Conservation (phyloP, 345 rosid species). For the Microthlaspi erraticum region DNA sequence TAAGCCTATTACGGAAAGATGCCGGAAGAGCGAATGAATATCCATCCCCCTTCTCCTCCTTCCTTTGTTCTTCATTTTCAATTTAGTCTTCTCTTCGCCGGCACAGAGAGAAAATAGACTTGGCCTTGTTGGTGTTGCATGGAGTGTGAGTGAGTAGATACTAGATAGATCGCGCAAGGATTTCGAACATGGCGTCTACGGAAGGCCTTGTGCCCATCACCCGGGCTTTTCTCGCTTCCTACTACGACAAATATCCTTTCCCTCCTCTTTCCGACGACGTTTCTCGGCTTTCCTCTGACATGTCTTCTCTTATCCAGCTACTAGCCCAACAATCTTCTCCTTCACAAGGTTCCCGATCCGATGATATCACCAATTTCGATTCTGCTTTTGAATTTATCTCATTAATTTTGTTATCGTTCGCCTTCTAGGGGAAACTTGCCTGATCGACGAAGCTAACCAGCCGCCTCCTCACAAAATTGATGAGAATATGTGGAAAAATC, state of each 20-base stretch:
- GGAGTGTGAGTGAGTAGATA: constrained; percentile 30
- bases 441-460: constrained; percentile 64
- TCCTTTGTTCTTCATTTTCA: not conserved
- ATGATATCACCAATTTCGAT: not conserved
- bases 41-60: constrained; percentile 21
- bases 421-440: constrained; percentile 55
- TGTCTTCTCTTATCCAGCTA: constrained; percentile 61
- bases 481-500: constrained; percentile 97
- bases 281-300: constrained; percentile 63
- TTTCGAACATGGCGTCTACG: constrained; percentile 65
- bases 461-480: constrained; percentile 88
- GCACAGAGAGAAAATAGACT: constrained; percentile 7
- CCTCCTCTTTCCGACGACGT: constrained; percentile 75
- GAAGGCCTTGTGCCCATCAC: constrained; percentile 91
- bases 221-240: constrained; percentile 72
- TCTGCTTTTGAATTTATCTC: not conserved
- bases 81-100: constrained; percentile 25
- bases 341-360: constrained; percentile 59
- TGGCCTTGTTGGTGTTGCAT: constrained; percentile 17
- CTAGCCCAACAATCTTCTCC: constrained; percentile 60
- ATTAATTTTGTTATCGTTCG: not conserved
- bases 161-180: constrained; percentile 23
- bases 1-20: constrained; percentile 6
- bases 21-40: constrained; percentile 29
- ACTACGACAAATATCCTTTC: constrained; percentile 78